Base-by-base conservation (phyloP, 176 grass and related monocot species). In the Triticum urartu region DNA sequence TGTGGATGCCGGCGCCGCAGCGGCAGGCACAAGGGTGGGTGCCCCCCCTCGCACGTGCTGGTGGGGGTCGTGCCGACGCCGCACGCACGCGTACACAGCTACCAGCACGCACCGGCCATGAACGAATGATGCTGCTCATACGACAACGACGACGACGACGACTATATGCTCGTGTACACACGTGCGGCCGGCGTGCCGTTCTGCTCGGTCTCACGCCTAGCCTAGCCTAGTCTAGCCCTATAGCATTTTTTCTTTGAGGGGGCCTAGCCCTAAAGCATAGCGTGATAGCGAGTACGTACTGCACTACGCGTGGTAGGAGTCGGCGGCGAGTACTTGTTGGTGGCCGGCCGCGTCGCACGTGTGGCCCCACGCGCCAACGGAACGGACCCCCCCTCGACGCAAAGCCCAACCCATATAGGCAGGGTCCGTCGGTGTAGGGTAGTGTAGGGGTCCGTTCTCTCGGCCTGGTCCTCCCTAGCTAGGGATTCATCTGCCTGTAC, bases 301-400 rank as follows among this genome's bases (percentile, higher is more conserved):
- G 28, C 28, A 30, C 28, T 30, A 30, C 28, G 28, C 28, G 28
- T 30, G 3, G 50, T 17, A 54, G 50, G 50, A 6, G 50, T 54
- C 50, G 5, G 50, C 15, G 15, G 15, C 2, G 2, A 43, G 10
- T 43, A 45, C 50, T 54, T 54, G 50, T 7, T 18, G 15, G 50
- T 54, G 50, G 50, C 48, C 48, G 14, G 48, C 48, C 48, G 48
- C 14, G 14, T 54, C 15, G 50, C 86, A 80, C 81, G 81, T 84
- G 81, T 79, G 76, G 75, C 76, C 67, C 81, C 82, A 85, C 58
- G 11, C 48, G 33, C 15, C 9, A 73, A 25, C 70, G 20, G 59
- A 9, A n/a, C 59, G 70, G 68, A 63, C 63, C 62, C 6, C 33
- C 64, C 7, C 48, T 9, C 56, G 17, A 9, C 20, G 56, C 56